Conservation (phyloP, 768 basidiomycete species). For the Mycena epipterygia region DNA sequence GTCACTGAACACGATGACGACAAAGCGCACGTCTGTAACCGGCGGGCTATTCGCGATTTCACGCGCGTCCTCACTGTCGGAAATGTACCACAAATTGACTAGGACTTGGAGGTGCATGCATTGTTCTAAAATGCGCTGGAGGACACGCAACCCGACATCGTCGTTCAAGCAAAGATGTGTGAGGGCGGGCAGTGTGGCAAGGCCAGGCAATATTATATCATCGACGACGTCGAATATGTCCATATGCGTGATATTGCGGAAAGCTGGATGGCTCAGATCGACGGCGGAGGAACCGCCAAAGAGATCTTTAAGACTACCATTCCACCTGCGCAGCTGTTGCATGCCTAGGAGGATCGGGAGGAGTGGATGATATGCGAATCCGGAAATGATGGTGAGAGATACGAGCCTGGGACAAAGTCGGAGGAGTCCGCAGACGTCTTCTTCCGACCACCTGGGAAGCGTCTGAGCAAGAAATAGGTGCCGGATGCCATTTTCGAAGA, state of each 20-base stretch:
- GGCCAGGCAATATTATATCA: neutral
- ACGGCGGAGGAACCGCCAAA: neutral
- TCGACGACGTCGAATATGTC: slow-evolving; percentile 20
- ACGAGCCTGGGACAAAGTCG: neutral
- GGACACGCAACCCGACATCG: neutral
- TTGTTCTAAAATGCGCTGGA: neutral
- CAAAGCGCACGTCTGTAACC: slow-evolving; percentile 17
- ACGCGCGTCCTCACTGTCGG: neutral
- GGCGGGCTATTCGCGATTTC: neutral
- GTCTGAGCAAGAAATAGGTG: slow-evolving; percentile 14
- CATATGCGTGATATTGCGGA: slow-evolving; percentile 23
- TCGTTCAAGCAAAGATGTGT: slow-evolving; percentile 25
- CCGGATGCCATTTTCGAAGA: slow-evolving; percentile 16
- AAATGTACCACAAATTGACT: neutral
- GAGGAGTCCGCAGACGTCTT: neutral
- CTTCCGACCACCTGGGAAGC: neutral
- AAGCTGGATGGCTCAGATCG: slow-evolving; percentile 1
- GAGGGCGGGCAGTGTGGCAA: slow-evolving; percentile 13
- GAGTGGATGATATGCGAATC: neutral
- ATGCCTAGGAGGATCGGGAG: neutral
- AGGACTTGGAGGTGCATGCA: slow-evolving; percentile 13
- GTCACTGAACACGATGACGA: slow-evolving; percentile 1
- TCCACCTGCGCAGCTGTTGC: neutral
- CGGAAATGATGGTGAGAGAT: slow-evolving; percentile 1
- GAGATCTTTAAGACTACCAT: neutral